Evolutionary conservation across 169 alveolate species (phyloP).

Genomic region (Amoebophrya sp.): DNA sequence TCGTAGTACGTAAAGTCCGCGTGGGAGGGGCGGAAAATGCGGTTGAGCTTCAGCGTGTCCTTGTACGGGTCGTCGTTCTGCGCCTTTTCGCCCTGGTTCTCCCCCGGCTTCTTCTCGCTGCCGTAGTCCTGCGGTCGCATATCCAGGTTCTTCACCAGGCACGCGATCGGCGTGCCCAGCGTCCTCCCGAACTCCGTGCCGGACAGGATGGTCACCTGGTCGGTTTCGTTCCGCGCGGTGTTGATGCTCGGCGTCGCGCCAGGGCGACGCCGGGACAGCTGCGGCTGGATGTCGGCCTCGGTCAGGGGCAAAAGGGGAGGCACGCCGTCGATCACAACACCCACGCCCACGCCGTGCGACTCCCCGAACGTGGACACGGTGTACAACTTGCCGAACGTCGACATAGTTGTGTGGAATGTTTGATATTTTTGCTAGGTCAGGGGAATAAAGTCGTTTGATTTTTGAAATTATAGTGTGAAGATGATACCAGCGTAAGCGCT

Average conservation of each 20-base stretch:
- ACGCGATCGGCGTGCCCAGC: constrained; percentile 56
- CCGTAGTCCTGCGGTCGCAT: constrained; percentile 44
- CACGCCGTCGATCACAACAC: constrained; percentile 59
- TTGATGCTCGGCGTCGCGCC: constrained; percentile 49
- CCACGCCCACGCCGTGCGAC: constrained; percentile 57
- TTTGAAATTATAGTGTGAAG: no score
- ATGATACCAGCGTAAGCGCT: no score
- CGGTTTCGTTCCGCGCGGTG: constrained; percentile 56
- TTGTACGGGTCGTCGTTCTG: background rate
- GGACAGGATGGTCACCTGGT: constrained; percentile 47
- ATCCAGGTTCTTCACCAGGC: constrained; percentile 52
- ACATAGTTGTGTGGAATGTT: constrained; percentile 53
- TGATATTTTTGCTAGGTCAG: no score
- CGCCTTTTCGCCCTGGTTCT: no score
- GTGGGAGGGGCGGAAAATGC: constrained; percentile 58
- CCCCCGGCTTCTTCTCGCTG: background rate
- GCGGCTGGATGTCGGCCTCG: constrained; percentile 47
- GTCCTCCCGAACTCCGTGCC: constrained; percentile 56
- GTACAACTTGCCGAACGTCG: constrained; percentile 54
- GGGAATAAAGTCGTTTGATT: no score
- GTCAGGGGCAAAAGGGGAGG: constrained; percentile 51
- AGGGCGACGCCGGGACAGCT: constrained; percentile 57
- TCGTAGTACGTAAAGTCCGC: constrained; percentile 59
- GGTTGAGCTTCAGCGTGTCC: background rate
- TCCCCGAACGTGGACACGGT: constrained; percentile 62